phyloP scores from a whole-genome alignment of 495 filamentous ascomycete genomes.

The Xylaria acuta region DNA sequence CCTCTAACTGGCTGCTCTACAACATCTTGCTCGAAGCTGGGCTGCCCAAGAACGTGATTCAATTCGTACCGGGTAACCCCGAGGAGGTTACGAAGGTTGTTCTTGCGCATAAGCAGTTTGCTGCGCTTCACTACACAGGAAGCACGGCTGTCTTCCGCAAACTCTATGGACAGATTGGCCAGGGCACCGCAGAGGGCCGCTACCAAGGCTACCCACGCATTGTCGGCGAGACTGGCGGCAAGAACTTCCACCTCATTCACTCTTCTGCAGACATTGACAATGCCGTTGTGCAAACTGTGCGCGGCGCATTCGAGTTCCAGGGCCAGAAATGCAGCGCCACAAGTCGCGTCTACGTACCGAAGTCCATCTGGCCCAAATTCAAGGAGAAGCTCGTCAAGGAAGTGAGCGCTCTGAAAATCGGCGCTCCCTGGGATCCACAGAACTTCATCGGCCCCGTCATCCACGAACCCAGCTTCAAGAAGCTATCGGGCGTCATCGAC shows the following conservation, averaged over 20 bases:
- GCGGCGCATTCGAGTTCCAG: slow-evolving; percentile 88
- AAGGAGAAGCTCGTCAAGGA: slow-evolving; percentile 65
- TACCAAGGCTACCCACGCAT: slow-evolving; percentile 81
- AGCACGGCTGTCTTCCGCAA: slow-evolving; percentile 81
- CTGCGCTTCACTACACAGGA: slow-evolving; percentile 81
- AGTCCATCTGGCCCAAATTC: slow-evolving; percentile 73
- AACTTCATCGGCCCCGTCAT: slow-evolving; percentile 83
- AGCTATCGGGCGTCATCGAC: slow-evolving; percentile 71
- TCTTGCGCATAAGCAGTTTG: slow-evolving; percentile 72
- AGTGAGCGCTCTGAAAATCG: slow-evolving; percentile 69
- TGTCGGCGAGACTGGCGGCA: slow-evolving; percentile 86
- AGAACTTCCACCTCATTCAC: slow-evolving; percentile 91
- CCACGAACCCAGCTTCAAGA: slow-evolving; percentile 72
- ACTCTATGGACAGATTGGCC: slow-evolving; percentile 73
- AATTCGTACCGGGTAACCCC: slow-evolving; percentile 82
- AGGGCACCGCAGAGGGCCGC: slow-evolving; percentile 68
- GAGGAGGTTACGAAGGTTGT: slow-evolving; percentile 73
- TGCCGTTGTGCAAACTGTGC: slow-evolving; percentile 79
- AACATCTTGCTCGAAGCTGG: slow-evolving; percentile 89
- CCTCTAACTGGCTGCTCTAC: slow-evolving; percentile 76
- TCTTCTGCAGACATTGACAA: slow-evolving; percentile 74
- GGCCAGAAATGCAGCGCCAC: slow-evolving; percentile 90
- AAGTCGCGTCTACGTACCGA: slow-evolving; percentile 75
- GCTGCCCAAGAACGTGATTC: slow-evolving; percentile 78
- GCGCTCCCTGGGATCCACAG: slow-evolving; percentile 69